These are phyloP conservation scores for Colletotrichum eremochloae DNA, from an alignment of 2,329 filamentous ascomycete genomes.

Conservation along the genomic window DNA sequence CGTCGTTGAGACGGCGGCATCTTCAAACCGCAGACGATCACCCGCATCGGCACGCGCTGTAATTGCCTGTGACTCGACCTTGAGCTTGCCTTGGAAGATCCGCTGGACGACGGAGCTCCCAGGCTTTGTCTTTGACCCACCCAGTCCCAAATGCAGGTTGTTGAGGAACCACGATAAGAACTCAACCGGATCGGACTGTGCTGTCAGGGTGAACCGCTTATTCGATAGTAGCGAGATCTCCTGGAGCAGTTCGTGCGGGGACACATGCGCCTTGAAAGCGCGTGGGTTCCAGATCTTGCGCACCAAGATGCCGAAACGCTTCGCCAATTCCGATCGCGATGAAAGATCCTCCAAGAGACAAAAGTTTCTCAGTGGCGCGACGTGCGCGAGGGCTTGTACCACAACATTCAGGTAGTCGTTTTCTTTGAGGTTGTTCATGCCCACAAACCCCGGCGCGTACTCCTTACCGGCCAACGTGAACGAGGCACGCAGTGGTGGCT, in stretches of 20 bases:
- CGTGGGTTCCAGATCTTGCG: constrained; percentile 98
- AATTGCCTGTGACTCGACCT: constrained; percentile 93
- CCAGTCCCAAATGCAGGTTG: constrained; percentile 90
- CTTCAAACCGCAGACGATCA: constrained; percentile 92
- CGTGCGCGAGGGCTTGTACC: constrained; percentile 91
- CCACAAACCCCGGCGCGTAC: constrained; percentile 94
- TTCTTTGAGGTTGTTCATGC: constrained; percentile 99
- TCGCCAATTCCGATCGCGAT: constrained; percentile 80
- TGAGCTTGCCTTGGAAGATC: constrained; percentile 92
- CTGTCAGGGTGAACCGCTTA: constrained; percentile 91
- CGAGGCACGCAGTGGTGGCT: constrained; percentile 65
- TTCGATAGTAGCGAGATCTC: constrained; percentile 91
- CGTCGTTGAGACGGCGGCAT: constrained; percentile 84
- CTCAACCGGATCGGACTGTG: constrained; percentile 94
- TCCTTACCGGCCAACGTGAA: constrained; percentile 86
- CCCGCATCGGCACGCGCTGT: constrained; percentile 89
- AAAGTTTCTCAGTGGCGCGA: constrained; percentile 89
- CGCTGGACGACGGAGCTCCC: constrained; percentile 89
- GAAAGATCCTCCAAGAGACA: constrained; percentile 88
- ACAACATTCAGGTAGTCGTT: constrained; percentile 99
- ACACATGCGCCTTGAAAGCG: constrained; percentile 96
- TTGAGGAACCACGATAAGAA: constrained; percentile 99
- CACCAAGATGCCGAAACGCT: constrained; percentile 88
- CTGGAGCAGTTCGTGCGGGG: constrained; percentile 95
- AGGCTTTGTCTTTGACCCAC: constrained; percentile 89